Evolutionary conservation across 306 rosid species (phyloP).

Genomic region (Cucurbita moschata): DNA sequence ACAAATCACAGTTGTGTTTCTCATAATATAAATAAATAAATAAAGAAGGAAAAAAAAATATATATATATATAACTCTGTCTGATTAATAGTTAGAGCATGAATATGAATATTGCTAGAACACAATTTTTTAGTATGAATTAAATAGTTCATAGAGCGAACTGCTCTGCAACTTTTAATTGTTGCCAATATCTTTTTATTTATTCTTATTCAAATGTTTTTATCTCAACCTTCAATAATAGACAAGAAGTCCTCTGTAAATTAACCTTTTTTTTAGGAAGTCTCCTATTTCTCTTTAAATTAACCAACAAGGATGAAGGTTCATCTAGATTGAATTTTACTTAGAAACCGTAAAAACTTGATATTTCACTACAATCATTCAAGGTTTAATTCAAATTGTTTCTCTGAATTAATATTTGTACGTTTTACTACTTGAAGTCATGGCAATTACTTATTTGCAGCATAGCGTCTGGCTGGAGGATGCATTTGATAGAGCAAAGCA

Average conservation of each 20-base stretch:
- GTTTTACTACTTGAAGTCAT: background rate
- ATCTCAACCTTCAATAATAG: background rate
- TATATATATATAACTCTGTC: too few species aligned
- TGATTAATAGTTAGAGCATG: background rate
- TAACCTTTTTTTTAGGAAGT: background rate
- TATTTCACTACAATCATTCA: background rate
- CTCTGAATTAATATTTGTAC: background rate
- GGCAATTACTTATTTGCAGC: constrained; percentile 47
- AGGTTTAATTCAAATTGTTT: background rate
- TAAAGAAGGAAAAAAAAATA: too few species aligned
- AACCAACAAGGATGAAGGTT: background rate
- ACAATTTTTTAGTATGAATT: background rate
- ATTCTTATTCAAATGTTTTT: background rate
- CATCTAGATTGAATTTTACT: background rate
- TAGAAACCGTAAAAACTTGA: background rate
- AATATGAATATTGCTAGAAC: background rate
- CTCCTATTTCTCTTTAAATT: background rate
- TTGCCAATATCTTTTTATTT: background rate
- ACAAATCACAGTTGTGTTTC: background rate
- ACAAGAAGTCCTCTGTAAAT: background rate
- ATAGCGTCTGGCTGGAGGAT: constrained; percentile 95
- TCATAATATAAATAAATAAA: background rate
- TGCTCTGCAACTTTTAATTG: background rate
- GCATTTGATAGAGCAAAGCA: constrained; percentile 96
- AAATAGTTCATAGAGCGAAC: background rate